Evolutionary conservation across 2,329 filamentous ascomycete species (phyloP), one percentile per base, ranked within the genome.

Genomic region (Diaporthe vaccinii): DNA sequence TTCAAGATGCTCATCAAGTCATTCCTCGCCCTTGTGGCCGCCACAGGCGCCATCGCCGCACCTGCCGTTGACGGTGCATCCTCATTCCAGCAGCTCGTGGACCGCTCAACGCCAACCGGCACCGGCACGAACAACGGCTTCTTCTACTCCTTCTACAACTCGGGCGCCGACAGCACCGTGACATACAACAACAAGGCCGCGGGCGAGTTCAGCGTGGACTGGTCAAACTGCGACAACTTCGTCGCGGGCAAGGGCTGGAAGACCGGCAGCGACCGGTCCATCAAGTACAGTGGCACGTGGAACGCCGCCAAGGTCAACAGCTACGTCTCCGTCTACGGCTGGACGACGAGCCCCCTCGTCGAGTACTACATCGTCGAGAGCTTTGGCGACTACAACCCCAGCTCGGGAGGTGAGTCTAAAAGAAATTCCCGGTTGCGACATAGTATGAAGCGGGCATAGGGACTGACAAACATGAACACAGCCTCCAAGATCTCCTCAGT

Each of bases 201-300:
- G 14, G 86, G 86, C 25, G 77, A 81, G 57, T 88, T 87, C 82
- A 82, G 76, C 41, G 82, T 85, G 2, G 79, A 77, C 58, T 89
- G 87, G 87, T 81, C 77, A 68, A 84, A 85, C 80, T 81, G 80
- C 39, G 87, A 86, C 70, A 89, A 90, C 84, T 89, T 90, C 72
- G 89, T 90, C 57, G 88, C 83, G 76, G 90, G 89, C 76, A 91
- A 91, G 82, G 90, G 90, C 59, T 91, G 90, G 89, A 86, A 85
- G 74, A 85, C 89, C 44, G 89, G 89, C 75, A 78, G 78, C 70
- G 77, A 80, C n/a, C 75, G 74, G 39, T 76, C 69, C n/a, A 77
- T 81, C 57, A 74, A 73, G 39, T 81, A 81, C 76, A 79, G 77
- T 73, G 80, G 80, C 61, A 80, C 82, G 59, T 82, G 80, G 79